Evolutionary conservation across 345 rosid genomes (phyloP).

Genomic region (Pistacia vera): DNA sequence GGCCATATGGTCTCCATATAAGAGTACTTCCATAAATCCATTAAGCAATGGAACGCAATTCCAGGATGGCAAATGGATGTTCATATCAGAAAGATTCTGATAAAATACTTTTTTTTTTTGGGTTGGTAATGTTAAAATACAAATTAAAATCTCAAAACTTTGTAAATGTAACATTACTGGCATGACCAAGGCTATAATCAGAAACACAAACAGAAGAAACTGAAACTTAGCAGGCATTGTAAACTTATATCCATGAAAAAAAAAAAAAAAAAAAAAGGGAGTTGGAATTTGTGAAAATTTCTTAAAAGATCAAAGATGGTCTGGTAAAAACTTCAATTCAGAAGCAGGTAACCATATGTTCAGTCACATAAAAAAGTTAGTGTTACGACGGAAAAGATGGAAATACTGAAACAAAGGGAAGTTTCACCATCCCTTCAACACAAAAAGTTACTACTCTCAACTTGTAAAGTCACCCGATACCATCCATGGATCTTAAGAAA

Average conservation of each 20-base stretch:
- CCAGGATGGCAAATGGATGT: too few relatives aligned
- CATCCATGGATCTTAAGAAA: slow-evolving; percentile 30
- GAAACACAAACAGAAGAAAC: background rate
- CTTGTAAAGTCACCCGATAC: slow-evolving; percentile 29
- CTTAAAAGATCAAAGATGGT: background rate
- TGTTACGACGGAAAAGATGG: slow-evolving; percentile 39
- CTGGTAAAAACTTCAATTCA: slow-evolving; percentile 5
- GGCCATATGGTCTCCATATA: too few relatives aligned
- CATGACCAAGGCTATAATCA: background rate
- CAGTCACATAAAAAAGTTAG: slow-evolving; percentile 17
- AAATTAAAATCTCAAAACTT: too few relatives aligned
- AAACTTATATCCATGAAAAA: too few relatives aligned
- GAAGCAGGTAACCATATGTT: background rate
- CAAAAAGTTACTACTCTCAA: slow-evolving; percentile 31
- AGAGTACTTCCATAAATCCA: too few relatives aligned
- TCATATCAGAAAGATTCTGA: too few relatives aligned
- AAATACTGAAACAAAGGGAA: slow-evolving; percentile 36
- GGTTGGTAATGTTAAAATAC: too few relatives aligned
- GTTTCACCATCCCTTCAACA: slow-evolving; percentile 43
- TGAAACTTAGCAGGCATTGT: background rate
- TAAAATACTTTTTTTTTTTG: too few relatives aligned
- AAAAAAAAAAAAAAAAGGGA: slow-evolving; percentile 2
- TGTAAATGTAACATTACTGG: too few relatives aligned
- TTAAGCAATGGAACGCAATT: too few relatives aligned
- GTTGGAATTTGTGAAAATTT: background rate